Conservation (phyloP, 2,329 filamentous ascomycete genomes). For the Fusarium begoniae region DNA sequence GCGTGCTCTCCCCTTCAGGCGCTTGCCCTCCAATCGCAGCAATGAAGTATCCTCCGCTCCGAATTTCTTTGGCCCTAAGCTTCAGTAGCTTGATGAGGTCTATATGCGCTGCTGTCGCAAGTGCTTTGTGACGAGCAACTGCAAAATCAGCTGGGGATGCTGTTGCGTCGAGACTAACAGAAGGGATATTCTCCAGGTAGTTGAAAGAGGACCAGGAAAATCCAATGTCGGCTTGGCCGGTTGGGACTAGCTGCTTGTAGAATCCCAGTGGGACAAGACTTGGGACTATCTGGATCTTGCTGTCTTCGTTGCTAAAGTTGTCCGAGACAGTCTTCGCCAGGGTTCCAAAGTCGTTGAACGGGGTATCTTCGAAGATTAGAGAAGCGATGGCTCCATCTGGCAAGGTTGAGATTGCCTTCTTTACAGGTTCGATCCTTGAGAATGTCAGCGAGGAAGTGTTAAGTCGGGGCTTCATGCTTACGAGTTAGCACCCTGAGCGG, state of each 20-base stretch:
- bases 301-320: neutral
- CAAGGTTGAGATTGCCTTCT: neutral
- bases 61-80: neutral
- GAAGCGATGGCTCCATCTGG: neutral
- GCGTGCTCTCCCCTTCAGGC: neutral
- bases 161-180: neutral
- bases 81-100: neutral
- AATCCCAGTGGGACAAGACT: conserved; percentile 6
- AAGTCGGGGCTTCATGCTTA: accelerated
- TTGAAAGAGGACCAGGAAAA: conserved; percentile 17
- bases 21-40: neutral
- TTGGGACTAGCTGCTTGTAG: neutral
- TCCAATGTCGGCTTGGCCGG: neutral
- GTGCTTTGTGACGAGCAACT: conserved; percentile 2
- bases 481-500: conserved; percentile 8
- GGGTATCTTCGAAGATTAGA: conserved; percentile 1
- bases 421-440: neutral
- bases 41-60: neutral
- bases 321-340: conserved; percentile 4
- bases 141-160: conserved; percentile 1
- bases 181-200: neutral
- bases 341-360: conserved; percentile 11
- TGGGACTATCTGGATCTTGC: neutral
- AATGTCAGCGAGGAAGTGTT: neutral
- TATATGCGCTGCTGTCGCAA: neutral